Evolutionary conservation across 1,284 basidiomycete species (phyloP), one percentile per base, ranked within the genome.

Genomic region (Sanghuangporus sanghuang): DNA sequence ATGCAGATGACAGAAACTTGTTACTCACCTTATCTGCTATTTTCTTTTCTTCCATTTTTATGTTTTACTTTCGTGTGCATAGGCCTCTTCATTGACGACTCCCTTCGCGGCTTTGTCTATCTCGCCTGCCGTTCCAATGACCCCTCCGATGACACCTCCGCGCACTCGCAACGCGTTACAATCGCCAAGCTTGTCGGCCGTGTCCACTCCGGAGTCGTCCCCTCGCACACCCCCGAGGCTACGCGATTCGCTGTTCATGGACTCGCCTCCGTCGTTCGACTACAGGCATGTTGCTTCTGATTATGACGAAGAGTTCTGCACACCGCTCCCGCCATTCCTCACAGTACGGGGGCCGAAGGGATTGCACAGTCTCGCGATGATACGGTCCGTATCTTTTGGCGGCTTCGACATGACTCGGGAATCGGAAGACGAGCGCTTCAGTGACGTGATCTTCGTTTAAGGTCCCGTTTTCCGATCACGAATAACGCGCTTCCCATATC

Each of bases 31-130:
- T 35, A 36, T 63, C 62, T 54, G 32, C 60, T 8, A 23, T 46
- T 52, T n/a, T 35, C 16, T 52, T 39, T 18, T 52, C 27, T 32
- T 32, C 27, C 44, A 18, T 46, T 46, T 46, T 46, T 42, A 42
- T n/a, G 1, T 46, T 46, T n/a, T 46, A 4, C 21, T 36, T 55
- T 46, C 48, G 32, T 14, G 23, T 42, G 67, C 61, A 54, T 67
- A 73, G 73, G 69, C 71, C 35, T 67, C 70, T 52, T 72, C 69
- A 66, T 67, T 68, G 63, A 71, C 71, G 36, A 74, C 57, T 23
- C 23, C 32, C 61, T 58, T 60, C 58, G 61, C 65, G 39, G 59
- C 62, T 11, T 23, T 66, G 18, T 63, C 61, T 32, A 66, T 66
- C 36, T 59, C 62, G 42, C 21, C 61, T 35, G 48, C 48, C 48